A percentile compares a stretch with the other conserved stretches of the same genome.
These are phyloP conservation scores for Eucalyptus cloeziana DNA, from an alignment of 345 rosid genomes.

Conservation along the genomic window DNA sequence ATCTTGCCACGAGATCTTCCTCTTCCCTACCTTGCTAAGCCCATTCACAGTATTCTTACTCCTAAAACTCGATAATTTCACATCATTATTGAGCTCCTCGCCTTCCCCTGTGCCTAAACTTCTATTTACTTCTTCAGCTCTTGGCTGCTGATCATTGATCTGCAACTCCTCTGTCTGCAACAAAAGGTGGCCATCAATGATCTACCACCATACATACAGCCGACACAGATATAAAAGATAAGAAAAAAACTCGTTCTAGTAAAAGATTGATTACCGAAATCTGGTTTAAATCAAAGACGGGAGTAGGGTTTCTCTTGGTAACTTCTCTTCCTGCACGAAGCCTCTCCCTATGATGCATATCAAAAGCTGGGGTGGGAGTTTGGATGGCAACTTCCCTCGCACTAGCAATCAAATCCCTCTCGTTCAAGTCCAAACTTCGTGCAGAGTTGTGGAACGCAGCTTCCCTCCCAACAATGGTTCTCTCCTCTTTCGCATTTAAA, in stretches of 20 bases:
- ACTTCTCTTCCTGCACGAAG: conserved; percentile 28
- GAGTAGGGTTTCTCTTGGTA: conserved; percentile 6
- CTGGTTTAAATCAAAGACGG: conserved; percentile 73
- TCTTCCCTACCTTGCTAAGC: conserved; percentile 46
- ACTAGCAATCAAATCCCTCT: conserved; percentile 6
- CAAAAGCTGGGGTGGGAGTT: conserved; percentile 12
- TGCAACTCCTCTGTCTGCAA: conserved; percentile 65
- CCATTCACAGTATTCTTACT: conserved; percentile 47
- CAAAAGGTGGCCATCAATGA: not conserved
- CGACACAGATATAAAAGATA: not conserved
- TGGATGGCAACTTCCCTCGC: conserved; percentile 20
- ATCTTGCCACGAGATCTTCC: conserved; percentile 96
- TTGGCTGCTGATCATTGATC: conserved; percentile 13
- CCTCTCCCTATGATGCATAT: conserved; percentile 25
- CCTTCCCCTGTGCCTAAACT: conserved; percentile 18
- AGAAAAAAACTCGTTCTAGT: not conserved
- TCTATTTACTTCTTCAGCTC: conserved; percentile 24
- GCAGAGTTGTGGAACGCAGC: conserved; percentile 2
- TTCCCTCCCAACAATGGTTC: not conserved
- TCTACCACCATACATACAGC: not conserved
- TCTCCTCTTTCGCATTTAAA: not conserved
- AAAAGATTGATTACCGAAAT: conserved; percentile 45
- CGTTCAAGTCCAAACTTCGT: conserved; percentile 21
- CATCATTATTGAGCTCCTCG: conserved; percentile 34
- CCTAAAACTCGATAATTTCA: conserved; percentile 51